phyloP scores from a whole-genome alignment of 805 yeast genomes.

The Saccharomycopsis capsularis region DNA sequence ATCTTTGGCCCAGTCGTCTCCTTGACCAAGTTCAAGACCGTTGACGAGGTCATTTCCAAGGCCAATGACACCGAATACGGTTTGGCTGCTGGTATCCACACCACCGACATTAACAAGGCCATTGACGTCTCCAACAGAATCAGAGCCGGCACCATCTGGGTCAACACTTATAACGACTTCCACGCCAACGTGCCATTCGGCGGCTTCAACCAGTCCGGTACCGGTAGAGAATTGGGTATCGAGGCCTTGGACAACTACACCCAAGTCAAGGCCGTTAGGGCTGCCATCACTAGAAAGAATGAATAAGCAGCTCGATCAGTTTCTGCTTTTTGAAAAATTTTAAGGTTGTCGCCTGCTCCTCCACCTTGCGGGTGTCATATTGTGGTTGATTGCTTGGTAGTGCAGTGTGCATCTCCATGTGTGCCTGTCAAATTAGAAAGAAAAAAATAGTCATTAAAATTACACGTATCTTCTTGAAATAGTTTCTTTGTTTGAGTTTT shows the following conservation, averaged over 20 bases:
- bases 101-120: slow-evolving; percentile 55
- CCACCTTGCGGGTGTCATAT: too few species aligned
- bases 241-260: slow-evolving; percentile 73
- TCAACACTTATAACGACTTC: slow-evolving; percentile 75
- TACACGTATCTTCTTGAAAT: not conserved
- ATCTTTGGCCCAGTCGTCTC: slow-evolving; percentile 79
- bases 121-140: slow-evolving; percentile 55
- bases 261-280: slow-evolving; percentile 70
- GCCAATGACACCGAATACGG: slow-evolving; percentile 73
- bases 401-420: too few species aligned
- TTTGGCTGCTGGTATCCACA: slow-evolving; percentile 76
- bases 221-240: slow-evolving; percentile 82
- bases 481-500: too few species aligned
- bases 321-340: not conserved
- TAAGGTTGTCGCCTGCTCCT: not conserved
- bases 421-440: too few species aligned
- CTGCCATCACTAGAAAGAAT: slow-evolving; percentile 26
- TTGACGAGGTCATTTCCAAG: slow-evolving; percentile 57
- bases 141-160: slow-evolving; percentile 74
- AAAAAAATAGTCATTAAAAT: too few species aligned
- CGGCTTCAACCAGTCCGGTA: slow-evolving; percentile 73
- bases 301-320: not conserved
- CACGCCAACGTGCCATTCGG: slow-evolving; percentile 73
- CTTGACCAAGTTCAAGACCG: slow-evolving; percentile 56
- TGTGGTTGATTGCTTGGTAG: too few species aligned